Percentiles rank a stretch among this genome's conserved stretches.
Evolutionary conservation across 2,329 filamentous ascomycete genomes (phyloP).

Genomic region (Ophiocordyceps robertsii): DNA sequence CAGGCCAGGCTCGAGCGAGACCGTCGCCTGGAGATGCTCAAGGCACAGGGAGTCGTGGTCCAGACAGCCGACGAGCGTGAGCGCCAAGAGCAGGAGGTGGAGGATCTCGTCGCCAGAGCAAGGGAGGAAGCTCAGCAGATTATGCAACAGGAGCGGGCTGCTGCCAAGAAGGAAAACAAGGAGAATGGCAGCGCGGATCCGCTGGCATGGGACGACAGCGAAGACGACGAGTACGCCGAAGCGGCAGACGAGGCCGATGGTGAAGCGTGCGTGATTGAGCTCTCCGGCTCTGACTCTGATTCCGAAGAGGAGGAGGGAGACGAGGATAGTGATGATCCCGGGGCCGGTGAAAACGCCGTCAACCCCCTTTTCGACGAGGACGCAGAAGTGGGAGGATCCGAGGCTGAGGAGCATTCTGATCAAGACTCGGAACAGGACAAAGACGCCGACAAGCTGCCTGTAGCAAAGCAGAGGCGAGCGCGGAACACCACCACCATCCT

Average conservation of each 20-base stretch:
- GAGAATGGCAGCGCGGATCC: constrained; percentile 33
- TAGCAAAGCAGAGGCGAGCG: constrained; percentile 28
- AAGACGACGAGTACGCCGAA: constrained; percentile 36
- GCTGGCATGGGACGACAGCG: constrained; percentile 43
- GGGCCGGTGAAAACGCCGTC: constrained; percentile 15
- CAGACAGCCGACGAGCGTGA: constrained; percentile 81
- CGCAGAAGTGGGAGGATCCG: constrained; percentile 20
- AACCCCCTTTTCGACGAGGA: constrained; percentile 24
- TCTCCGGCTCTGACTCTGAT: constrained; percentile 34
- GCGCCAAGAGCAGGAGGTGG: constrained; percentile 67
- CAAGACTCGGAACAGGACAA: constrained; percentile 19
- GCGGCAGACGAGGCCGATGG: constrained; percentile 22
- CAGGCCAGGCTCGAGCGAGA: constrained; percentile 71
- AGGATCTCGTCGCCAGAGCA: constrained; percentile 78
- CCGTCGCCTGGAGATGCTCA: constrained; percentile 62
- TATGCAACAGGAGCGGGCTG: constrained; percentile 61
- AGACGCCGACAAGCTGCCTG: constrained; percentile 24
- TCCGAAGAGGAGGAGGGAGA: constrained; percentile 26
- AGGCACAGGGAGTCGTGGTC: constrained; percentile 65
- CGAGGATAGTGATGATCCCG: constrained; percentile 17
- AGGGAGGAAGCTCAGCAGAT: constrained; percentile 64
- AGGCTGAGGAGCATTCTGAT: constrained; percentile 17
- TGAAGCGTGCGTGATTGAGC: constrained; percentile 24
- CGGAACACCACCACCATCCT: constrained; percentile 39
- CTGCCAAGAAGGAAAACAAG: constrained; percentile 50